Percentiles rank a stretch among this genome's conserved stretches.
Conservation (phyloP, 495 filamentous ascomycete species). For the Aspergillus bridgeri region DNA sequence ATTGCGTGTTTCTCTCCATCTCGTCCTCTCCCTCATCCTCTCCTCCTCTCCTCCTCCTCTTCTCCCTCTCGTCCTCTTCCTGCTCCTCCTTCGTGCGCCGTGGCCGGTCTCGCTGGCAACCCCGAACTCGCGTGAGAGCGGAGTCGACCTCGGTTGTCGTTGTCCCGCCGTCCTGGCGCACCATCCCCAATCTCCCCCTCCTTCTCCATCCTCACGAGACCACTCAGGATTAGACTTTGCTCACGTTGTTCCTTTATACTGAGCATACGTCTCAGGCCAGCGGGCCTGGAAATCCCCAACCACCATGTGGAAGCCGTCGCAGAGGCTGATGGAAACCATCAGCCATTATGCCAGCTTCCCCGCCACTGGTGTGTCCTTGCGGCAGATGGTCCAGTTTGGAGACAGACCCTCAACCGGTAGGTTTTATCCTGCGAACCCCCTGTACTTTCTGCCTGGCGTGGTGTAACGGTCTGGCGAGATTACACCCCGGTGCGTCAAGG, state of each 20-base stretch:
- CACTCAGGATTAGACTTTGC: background rate
- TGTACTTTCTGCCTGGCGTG: background rate
- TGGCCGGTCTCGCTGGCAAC: background rate
- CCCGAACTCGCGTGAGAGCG: constrained; percentile 3
- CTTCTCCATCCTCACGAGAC: background rate
- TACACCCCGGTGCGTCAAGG: background rate
- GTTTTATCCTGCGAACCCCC: constrained; percentile 14
- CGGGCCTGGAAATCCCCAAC: constrained; percentile 24
- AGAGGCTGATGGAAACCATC: constrained; percentile 96
- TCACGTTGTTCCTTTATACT: background rate
- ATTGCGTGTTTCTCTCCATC: background rate
- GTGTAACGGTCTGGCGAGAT: background rate
- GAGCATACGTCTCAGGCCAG: constrained; percentile 22
- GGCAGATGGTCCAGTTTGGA: constrained; percentile 99
- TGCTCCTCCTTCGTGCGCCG: background rate
- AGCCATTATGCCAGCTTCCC: constrained; percentile 97
- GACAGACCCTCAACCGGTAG: constrained; percentile 82
- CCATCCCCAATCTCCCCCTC: background rate
- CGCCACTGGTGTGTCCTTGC: constrained; percentile 90
- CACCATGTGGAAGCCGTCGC: constrained; percentile 86
- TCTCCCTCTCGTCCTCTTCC: no score
- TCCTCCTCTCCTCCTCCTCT: constrained; percentile 3
- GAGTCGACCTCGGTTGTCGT: constrained; percentile 10
- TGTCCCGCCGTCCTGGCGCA: background rate
- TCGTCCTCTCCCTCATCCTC: background rate